phyloP scores from a whole-genome alignment of 1,139 yeast species.

The Pichia inconspicua region DNA sequence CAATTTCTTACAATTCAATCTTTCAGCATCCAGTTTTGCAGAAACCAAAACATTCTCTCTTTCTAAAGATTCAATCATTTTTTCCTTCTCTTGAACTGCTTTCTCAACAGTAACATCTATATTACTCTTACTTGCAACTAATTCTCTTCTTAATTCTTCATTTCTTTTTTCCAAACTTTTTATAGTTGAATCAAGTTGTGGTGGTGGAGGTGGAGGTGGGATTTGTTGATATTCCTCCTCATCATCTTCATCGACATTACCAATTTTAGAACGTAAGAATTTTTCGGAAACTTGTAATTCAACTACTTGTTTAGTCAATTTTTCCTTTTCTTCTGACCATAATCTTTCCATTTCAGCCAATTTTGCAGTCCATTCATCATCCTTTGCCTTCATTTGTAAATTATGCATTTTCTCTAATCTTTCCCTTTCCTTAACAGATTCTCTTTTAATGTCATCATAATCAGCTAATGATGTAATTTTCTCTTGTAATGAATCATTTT shows the following conservation, averaged over 20 bases:
- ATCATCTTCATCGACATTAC: slow-evolving; percentile 47
- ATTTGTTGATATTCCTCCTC: slow-evolving; percentile 14
- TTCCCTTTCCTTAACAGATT: slow-evolving; percentile 44
- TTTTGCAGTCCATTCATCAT: slow-evolving; percentile 50
- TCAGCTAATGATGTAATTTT: slow-evolving; percentile 63
- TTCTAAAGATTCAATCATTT: slow-evolving; percentile 49
- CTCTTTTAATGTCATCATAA: slow-evolving; percentile 65
- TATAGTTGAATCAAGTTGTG: slow-evolving; percentile 26
- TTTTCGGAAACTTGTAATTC: slow-evolving; percentile 51
- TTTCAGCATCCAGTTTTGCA: slow-evolving; percentile 53
- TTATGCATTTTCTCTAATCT: slow-evolving; percentile 28
- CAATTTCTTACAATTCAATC: slow-evolving; percentile 30
- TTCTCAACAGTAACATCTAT: slow-evolving; percentile 33
- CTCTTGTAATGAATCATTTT: slow-evolving; percentile 50
- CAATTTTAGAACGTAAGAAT: slow-evolving; percentile 44
- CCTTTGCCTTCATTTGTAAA: slow-evolving; percentile 41
- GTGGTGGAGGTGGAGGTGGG: background rate
- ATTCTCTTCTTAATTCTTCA: slow-evolving; percentile 59
- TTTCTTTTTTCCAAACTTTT: slow-evolving; percentile 72
- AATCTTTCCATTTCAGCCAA: slow-evolving; percentile 58
- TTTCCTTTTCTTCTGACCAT: slow-evolving; percentile 44
- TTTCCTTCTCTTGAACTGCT: slow-evolving; percentile 26
- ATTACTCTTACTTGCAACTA: slow-evolving; percentile 47
- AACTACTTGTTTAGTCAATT: slow-evolving; percentile 42
- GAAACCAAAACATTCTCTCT: slow-evolving; percentile 58